Evolutionary conservation across 768 basidiomycete genomes (phyloP).

Genomic region (Naematelia encephala): DNA sequence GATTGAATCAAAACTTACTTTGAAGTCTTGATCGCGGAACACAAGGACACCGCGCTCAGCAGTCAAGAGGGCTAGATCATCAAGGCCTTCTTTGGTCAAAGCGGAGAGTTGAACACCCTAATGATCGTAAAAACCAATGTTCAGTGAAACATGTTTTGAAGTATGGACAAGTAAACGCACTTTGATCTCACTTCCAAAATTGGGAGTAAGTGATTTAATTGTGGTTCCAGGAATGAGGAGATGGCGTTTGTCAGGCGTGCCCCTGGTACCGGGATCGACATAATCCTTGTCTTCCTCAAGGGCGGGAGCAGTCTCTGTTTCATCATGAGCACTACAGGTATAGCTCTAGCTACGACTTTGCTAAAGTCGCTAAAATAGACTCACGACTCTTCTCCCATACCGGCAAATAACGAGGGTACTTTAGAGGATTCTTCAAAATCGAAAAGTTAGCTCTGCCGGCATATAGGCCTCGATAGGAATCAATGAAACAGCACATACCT

Average conservation of each 20-base stretch:
- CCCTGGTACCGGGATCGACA: slow-evolving; percentile 12
- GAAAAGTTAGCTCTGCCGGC: too few relatives aligned
- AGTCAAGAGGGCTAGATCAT: slow-evolving; percentile 58
- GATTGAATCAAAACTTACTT: neutral
- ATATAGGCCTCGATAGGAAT: too few relatives aligned
- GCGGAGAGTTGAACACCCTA: slow-evolving; percentile 57
- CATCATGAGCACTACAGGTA: neutral
- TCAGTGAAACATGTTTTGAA: neutral
- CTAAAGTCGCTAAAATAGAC: too few relatives aligned
- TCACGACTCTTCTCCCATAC: slow-evolving; percentile 11
- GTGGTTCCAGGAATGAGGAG: neutral
- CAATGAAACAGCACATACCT: too few relatives aligned
- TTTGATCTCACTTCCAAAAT: slow-evolving; percentile 10
- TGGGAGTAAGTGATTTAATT: slow-evolving; percentile 1
- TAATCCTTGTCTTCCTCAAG: slow-evolving; percentile 15
- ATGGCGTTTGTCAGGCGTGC: slow-evolving; percentile 10
- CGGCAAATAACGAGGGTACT: slow-evolving; percentile 19
- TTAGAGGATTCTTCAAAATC: slow-evolving; percentile 1
- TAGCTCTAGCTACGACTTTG: neutral
- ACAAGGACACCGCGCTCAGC: slow-evolving; percentile 60
- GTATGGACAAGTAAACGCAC: neutral
- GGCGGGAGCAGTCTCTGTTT: slow-evolving; percentile 6
- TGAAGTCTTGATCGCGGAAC: slow-evolving; percentile 39
- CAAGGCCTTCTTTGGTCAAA: slow-evolving; percentile 55
- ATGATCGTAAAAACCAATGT: neutral